phyloP scores from a whole-genome alignment of 257 asterid species.

The Solanum raphanifolium region DNA sequence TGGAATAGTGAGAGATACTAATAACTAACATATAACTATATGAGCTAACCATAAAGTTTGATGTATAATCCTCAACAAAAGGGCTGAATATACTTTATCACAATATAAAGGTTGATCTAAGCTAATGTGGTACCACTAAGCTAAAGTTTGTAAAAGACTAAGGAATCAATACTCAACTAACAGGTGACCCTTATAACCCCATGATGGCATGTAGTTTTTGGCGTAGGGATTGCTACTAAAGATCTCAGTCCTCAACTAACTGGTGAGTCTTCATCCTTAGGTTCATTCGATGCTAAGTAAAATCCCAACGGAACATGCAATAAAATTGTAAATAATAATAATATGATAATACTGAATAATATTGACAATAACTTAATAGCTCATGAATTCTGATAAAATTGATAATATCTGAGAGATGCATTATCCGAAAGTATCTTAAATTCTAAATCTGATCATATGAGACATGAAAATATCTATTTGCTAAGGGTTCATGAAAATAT shows the following conservation, averaged over 20 bases:
- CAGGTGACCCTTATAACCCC: not conserved
- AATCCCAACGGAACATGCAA: not conserved
- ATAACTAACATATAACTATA: not conserved
- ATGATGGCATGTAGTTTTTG: not conserved
- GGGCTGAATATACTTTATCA: not conserved
- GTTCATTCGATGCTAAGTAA: not conserved
- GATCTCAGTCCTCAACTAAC: not conserved
- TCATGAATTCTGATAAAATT: not conserved
- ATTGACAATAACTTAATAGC: not conserved
- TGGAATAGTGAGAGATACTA: not conserved
- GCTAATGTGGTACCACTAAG: not conserved
- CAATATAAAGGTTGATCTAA: not conserved
- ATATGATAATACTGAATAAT: too few species aligned
- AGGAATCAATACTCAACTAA: not conserved
- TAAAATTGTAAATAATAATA: too few species aligned
- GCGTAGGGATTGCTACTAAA: not conserved
- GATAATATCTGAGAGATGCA: not conserved
- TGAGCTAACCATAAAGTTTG: not conserved
- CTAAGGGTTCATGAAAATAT: not conserved
- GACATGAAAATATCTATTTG: not conserved
- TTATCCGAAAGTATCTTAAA: not conserved
- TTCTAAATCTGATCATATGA: not conserved
- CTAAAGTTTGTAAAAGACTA: not conserved
- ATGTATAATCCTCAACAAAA: not conserved
- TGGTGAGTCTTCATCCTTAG: not conserved